A percentile compares a stretch with the other conserved stretches of the same genome.
phyloP scores from a whole-genome alignment of 306 rosid species.

The Prunus salicina region DNA sequence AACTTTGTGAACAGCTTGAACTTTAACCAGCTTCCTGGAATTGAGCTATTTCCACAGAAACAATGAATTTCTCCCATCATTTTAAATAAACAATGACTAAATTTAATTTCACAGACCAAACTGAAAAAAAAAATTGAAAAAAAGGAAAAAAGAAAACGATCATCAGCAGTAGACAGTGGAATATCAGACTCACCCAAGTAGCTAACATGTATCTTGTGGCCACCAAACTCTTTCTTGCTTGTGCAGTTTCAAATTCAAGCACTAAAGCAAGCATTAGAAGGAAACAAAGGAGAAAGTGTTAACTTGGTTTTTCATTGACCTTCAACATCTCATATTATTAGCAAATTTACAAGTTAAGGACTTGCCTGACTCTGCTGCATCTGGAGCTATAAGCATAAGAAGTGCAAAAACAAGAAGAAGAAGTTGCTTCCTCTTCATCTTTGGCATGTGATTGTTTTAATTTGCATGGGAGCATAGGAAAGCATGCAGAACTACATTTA shows the following conservation, averaged over 20 bases:
- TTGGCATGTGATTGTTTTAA: background rate
- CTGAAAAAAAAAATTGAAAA: too few species aligned
- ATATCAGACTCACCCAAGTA: conserved; percentile 17
- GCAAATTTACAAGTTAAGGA: background rate
- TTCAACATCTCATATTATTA: background rate
- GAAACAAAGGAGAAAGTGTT: background rate
- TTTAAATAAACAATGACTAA: background rate
- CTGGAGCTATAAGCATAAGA: conserved; percentile 1
- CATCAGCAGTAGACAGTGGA: background rate
- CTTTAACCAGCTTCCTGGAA: conserved; percentile 12
- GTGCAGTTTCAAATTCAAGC: conserved; percentile 1
- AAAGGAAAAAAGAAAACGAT: too few species aligned
- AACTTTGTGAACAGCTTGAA: background rate
- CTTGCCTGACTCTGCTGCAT: conserved; percentile 20
- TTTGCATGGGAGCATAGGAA: conserved; percentile 15
- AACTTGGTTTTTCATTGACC: background rate
- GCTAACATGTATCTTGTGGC: conserved; percentile 14
- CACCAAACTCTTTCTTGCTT: conserved; percentile 16
- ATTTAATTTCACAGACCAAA: background rate
- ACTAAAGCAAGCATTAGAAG: background rate
- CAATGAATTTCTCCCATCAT: background rate
- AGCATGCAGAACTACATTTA: conserved; percentile 9
- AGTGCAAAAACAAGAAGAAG: conserved; percentile 14
- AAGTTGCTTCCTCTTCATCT: conserved; percentile 18
- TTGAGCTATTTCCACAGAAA: conserved; percentile 16